A percentile compares a stretch with the other conserved stretches of the same genome.
Conservation (phyloP, 805 yeast genomes). For the Teunomyces barrocoloradensis region DNA sequence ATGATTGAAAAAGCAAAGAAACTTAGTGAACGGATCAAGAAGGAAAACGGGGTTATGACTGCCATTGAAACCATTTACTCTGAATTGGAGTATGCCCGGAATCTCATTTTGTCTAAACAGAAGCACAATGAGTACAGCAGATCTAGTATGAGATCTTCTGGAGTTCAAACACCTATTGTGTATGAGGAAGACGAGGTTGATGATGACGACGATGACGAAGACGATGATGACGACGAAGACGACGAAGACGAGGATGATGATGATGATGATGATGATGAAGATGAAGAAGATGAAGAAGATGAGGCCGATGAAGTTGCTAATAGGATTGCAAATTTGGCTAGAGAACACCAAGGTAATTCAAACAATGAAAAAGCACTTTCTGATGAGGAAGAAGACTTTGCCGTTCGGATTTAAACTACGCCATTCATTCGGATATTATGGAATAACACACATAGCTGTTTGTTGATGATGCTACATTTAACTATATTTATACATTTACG, state of each 20-base stretch:
- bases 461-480: neutral
- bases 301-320: neutral
- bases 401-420: neutral
- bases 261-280: neutral
- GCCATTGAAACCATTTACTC: constrained; percentile 80
- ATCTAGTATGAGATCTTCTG: constrained; percentile 16
- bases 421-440: neutral
- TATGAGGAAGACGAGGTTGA: constrained; percentile 17
- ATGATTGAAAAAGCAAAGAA: constrained; percentile 65
- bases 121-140: constrained; percentile 27
- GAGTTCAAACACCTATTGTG: constrained; percentile 25
- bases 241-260: constrained; percentile 4
- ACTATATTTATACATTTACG: neutral
- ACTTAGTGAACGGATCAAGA: constrained; percentile 59
- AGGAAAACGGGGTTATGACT: constrained; percentile 76
- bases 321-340: neutral
- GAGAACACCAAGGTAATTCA: neutral
- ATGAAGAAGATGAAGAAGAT: neutral
- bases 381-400: constrained; percentile 2
- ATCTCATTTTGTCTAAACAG: constrained; percentile 49
- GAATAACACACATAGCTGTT: neutral
- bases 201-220: constrained; percentile 9
- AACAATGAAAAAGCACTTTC: neutral
- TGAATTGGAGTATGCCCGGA: constrained; percentile 73
- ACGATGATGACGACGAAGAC: constrained; percentile 11